Evolutionary conservation across 2,329 filamentous ascomycete species (phyloP).

Genomic region (Phialophora expanda): DNA sequence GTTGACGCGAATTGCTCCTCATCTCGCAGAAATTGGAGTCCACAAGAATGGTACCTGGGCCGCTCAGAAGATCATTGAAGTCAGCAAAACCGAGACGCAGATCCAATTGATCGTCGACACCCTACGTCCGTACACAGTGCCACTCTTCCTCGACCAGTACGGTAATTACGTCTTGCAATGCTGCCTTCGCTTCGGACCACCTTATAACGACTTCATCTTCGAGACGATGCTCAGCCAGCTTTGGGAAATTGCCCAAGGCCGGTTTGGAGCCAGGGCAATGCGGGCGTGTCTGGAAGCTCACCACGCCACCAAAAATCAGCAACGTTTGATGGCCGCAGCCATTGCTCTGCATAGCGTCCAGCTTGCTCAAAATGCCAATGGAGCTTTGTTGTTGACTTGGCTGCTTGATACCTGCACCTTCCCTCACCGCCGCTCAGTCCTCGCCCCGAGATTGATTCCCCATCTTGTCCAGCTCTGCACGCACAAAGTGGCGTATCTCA

Average conservation of each 20-base stretch:
- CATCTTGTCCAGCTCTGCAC: conserved; percentile 95
- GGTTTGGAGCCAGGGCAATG: conserved; percentile 95
- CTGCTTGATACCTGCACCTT: conserved; percentile 98
- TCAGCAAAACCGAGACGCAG: conserved; percentile 82
- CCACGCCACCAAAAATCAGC: conserved; percentile 91
- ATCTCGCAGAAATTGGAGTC: conserved; percentile 93
- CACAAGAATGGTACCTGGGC: conserved; percentile 99
- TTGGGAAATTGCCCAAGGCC: conserved; percentile 90
- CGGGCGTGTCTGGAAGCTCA: conserved; percentile 95
- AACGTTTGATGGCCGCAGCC: conserved; percentile 88
- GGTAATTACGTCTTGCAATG: conserved; percentile 98
- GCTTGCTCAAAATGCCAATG: conserved; percentile 93
- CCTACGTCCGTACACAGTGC: conserved; percentile 82
- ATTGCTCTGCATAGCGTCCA: conserved; percentile 98
- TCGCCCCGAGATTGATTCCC: conserved; percentile 89
- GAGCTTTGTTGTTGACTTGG: conserved; percentile 92
- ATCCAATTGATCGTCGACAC: conserved; percentile 84
- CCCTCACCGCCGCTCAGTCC: conserved; percentile 84
- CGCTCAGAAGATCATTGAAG: conserved; percentile 98
- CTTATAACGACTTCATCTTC: conserved; percentile 96
- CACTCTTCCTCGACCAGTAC: conserved; percentile 94
- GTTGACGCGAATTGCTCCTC: conserved; percentile 83
- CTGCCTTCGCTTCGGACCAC: conserved; percentile 86
- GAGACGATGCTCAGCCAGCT: conserved; percentile 93
- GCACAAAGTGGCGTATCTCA: conserved; percentile 97